phyloP scores from a whole-genome alignment of 148 eudicot species.

The Hydrangea macrophylla region DNA sequence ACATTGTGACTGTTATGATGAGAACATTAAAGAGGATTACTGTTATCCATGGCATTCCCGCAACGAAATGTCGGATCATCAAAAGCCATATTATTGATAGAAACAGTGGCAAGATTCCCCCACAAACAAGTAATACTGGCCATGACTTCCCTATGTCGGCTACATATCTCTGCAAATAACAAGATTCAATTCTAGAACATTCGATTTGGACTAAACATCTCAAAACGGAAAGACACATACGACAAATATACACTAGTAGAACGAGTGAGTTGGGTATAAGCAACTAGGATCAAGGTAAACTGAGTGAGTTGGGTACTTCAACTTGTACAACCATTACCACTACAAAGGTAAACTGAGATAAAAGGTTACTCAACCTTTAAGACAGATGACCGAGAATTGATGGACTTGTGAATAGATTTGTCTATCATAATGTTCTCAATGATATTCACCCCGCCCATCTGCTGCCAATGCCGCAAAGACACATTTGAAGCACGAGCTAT shows the following conservation, averaged over 20 bases:
- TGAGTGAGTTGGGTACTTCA: not conserved
- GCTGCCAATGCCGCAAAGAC: slow-evolving; percentile 80
- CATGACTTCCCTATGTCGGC: slow-evolving; percentile 94
- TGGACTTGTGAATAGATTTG: slow-evolving; percentile 67
- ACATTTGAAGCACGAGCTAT: slow-evolving; percentile 83
- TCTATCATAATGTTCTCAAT: slow-evolving; percentile 70
- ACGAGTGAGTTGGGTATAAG: not conserved
- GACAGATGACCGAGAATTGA: slow-evolving; percentile 80
- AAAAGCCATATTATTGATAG: slow-evolving; percentile 83
- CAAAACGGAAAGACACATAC: not conserved
- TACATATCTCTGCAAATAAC: slow-evolving; percentile 82
- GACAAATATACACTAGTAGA: not conserved
- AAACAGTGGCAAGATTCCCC: slow-evolving; percentile 86
- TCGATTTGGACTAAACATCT: not conserved
- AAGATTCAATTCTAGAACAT: not conserved
- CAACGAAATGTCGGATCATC: slow-evolving; percentile 86
- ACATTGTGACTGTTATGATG: slow-evolving; percentile 78
- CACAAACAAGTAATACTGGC: slow-evolving; percentile 90
- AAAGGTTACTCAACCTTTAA: slow-evolving; percentile 54
- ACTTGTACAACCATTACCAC: slow-evolving; percentile 2
- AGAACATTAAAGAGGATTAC: slow-evolving; percentile 78
- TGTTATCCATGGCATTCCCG: slow-evolving; percentile 98
- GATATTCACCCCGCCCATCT: slow-evolving; percentile 83
- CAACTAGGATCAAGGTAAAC: not conserved
- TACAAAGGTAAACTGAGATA: slow-evolving; percentile 1